Percentiles rank a stretch among this genome's conserved stretches.
Evolutionary conservation across 805 yeast genomes (phyloP).

Genomic region (Candida lessepsii): DNA sequence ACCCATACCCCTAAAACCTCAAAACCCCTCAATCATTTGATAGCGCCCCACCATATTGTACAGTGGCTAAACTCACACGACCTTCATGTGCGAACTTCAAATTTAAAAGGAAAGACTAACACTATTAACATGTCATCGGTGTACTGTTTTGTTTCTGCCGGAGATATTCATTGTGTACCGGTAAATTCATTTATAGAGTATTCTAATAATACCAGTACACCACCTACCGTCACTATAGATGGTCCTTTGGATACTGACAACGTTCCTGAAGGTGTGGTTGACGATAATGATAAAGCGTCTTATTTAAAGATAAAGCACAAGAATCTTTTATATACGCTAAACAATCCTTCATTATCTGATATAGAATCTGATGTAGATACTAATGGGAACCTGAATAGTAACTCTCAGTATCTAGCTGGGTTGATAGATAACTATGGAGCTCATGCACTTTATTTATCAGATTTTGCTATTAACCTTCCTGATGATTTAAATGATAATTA

Average conservation of each 20-base stretch:
- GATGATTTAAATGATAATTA: conserved; percentile 33
- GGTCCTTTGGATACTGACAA: background rate
- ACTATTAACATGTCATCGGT: conserved; percentile 17
- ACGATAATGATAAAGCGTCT: background rate
- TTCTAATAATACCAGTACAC: conserved; percentile 7
- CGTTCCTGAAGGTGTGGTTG: background rate
- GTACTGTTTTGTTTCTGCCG: conserved; percentile 29
- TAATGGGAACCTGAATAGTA: conserved; percentile 2
- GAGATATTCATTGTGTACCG: conserved; percentile 27
- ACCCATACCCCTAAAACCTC: no score
- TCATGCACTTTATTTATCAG: conserved; percentile 51
- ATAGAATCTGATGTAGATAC: conserved; percentile 34
- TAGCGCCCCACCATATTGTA: background rate
- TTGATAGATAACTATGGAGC: conserved; percentile 32
- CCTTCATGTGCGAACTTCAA: conserved; percentile 7
- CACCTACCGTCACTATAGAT: conserved; percentile 6
- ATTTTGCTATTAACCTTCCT: conserved; percentile 38
- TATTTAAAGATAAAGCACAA: conserved; percentile 20
- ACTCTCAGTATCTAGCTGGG: conserved; percentile 9
- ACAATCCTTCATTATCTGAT: conserved; percentile 38
- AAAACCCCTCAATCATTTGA: no score
- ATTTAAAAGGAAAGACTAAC: conserved; percentile 1
- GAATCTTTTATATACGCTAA: conserved; percentile 34
- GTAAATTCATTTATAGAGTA: conserved; percentile 19
- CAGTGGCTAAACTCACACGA: background rate